Percentiles rank a stretch among this genome's conserved stretches.
These are phyloP conservation scores for Pseudomonodictys pantanalensis DNA, from an alignment of 495 filamentous ascomycete genomes.

Conservation along the genomic window DNA sequence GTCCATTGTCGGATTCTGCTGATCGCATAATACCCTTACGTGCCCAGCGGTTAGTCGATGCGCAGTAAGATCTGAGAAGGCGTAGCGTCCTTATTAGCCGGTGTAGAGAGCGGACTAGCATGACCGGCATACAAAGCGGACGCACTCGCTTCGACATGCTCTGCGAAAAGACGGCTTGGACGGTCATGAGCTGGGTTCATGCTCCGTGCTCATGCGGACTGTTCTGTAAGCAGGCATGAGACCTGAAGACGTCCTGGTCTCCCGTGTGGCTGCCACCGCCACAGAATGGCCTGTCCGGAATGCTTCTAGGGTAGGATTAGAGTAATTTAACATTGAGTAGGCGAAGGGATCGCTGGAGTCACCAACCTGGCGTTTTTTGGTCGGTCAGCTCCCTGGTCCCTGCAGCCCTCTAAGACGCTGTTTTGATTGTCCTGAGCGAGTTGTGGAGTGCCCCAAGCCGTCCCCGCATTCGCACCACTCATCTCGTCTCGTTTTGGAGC, in stretches of 20 bases:
- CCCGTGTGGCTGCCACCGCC: constrained; percentile 18
- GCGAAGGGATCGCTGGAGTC: constrained; percentile 1
- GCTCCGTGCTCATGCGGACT: constrained; percentile 10
- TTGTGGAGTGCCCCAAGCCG: constrained; percentile 25
- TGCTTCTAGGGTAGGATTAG: constrained; percentile 16
- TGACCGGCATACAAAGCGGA: not conserved
- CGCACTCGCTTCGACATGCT: constrained; percentile 1
- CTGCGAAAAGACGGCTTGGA: constrained; percentile 1
- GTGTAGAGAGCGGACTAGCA: not conserved
- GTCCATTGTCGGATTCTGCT: constrained; percentile 13
- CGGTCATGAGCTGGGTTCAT: not conserved
- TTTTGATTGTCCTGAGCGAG: constrained; percentile 17
- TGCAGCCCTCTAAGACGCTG: constrained; percentile 12
- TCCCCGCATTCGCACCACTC: constrained; percentile 28
- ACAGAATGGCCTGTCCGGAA: constrained; percentile 5
- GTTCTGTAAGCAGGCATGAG: constrained; percentile 4
- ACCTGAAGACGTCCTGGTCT: not conserved
- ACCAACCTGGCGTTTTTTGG: constrained; percentile 14
- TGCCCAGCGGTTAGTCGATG: constrained; percentile 2
- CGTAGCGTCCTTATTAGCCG: constrained; percentile 23
- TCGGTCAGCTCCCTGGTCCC: constrained; percentile 16
- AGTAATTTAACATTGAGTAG: constrained; percentile 22
- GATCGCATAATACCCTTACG: constrained; percentile 13
- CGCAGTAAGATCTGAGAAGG: constrained; percentile 1
- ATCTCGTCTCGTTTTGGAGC: constrained; percentile 16